A percentile compares a stretch with the other conserved stretches of the same genome.
Conservation (phyloP, 1,284 basidiomycete species). For the Tilletia indica region DNA sequence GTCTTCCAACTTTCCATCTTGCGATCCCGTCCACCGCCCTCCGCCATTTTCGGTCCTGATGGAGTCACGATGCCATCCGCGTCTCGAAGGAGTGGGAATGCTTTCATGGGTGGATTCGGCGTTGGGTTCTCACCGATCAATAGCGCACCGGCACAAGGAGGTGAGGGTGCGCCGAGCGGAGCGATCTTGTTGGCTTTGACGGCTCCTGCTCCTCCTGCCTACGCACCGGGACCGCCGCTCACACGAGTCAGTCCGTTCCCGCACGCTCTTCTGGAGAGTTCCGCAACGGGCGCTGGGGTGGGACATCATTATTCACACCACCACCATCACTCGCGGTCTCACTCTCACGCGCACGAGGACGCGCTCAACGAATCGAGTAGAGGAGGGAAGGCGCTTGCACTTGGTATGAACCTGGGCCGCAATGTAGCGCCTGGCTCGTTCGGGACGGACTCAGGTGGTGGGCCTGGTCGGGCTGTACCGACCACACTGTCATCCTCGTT, state of each 20-base stretch:
- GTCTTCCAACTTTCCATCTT: conserved; percentile 19
- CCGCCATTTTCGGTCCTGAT: conserved; percentile 1
- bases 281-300: conserved; percentile 24
- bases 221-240: conserved; percentile 20
- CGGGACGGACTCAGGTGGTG: conserved; percentile 34
- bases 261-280: conserved; percentile 31
- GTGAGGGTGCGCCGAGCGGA: neutral
- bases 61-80: neutral
- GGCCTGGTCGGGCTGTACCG: conserved; percentile 33
- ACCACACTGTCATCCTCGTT: conserved; percentile 20
- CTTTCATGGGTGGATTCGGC: neutral
- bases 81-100: neutral
- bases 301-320: conserved; percentile 7
- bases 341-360: neutral
- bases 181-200: conserved; percentile 38
- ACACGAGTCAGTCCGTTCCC: conserved; percentile 37
- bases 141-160: neutral
- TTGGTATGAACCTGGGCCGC: conserved; percentile 13
- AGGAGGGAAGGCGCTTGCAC: neutral
- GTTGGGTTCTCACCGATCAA: neutral
- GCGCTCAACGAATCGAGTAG: neutral
- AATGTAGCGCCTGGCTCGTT: conserved; percentile 34
- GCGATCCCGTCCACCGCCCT: neutral
- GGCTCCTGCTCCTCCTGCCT: conserved; percentile 23
- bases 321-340: neutral